Percentiles rank a stretch among this genome's conserved stretches.
These are phyloP conservation scores for Aquilaria malaccensis DNA, from an alignment of 345 rosid species.

Conservation along the genomic window DNA sequence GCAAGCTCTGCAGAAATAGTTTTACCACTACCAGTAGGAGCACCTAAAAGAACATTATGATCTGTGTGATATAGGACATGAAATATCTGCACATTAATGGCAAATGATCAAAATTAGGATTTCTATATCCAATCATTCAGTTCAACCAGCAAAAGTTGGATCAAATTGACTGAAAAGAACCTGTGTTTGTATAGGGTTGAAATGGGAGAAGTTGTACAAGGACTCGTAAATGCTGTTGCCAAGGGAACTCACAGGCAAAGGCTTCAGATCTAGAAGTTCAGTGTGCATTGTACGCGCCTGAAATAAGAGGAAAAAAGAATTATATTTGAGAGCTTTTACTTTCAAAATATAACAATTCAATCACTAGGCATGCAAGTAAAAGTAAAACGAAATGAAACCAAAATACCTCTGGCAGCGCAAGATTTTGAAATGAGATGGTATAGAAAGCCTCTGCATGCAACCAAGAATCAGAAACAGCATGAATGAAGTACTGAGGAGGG, in stretches of 20 bases:
- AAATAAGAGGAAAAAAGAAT: not conserved
- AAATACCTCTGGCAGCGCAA: constrained; percentile 79
- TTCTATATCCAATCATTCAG: constrained; percentile 9
- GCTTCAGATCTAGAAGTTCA: constrained; percentile 90
- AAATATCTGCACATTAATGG: constrained; percentile 53
- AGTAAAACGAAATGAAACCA: not conserved
- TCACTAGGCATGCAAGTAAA: not conserved
- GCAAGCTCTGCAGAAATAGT: constrained; percentile 99
- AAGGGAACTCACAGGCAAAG: constrained; percentile 89
- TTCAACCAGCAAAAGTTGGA: constrained; percentile 12
- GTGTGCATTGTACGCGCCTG: constrained; percentile 84
- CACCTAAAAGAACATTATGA: constrained; percentile 88
- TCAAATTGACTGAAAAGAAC: constrained; percentile 27
- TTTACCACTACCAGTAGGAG: constrained; percentile 99
- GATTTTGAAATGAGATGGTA: constrained; percentile 86
- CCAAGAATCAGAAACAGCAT: constrained; percentile 98
- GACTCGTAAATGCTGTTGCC: constrained; percentile 60
- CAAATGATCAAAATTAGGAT: constrained; percentile 13
- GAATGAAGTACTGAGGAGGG: constrained; percentile 94
- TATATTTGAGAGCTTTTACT: too few species aligned
- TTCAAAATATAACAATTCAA: too few species aligned
- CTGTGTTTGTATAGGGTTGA: constrained; percentile 98
- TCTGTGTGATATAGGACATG: constrained; percentile 90
- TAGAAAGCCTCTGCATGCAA: constrained; percentile 88
- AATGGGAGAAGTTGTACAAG: constrained; percentile 88